Percentiles rank a stretch among this genome's conserved stretches.
phyloP scores from a whole-genome alignment of 495 filamentous ascomycete species.

The Talaromyces liani region DNA sequence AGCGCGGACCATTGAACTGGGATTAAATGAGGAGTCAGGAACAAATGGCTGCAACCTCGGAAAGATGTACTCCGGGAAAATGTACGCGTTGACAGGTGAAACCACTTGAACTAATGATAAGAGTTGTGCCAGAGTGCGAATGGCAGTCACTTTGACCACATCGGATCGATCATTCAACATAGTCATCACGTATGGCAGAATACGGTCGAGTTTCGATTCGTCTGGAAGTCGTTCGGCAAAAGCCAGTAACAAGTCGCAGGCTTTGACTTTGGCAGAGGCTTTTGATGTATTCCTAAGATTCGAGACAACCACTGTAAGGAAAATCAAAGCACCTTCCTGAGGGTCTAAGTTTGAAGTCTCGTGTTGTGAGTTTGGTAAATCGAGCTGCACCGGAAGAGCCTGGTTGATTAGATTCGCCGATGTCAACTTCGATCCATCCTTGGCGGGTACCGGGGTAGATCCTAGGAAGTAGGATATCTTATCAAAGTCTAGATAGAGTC shows the following conservation, averaged over 20 bases:
- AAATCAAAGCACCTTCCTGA: conserved; percentile 81
- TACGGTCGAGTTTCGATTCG: conserved; percentile 92
- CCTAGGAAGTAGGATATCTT: conserved; percentile 93
- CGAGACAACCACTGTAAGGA: conserved; percentile 78
- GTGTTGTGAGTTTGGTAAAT: conserved; percentile 78
- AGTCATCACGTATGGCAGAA: conserved; percentile 81
- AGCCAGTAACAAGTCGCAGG: conserved; percentile 87
- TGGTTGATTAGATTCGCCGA: conserved; percentile 26
- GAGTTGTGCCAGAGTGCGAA: conserved; percentile 80
- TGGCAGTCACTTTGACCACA: conserved; percentile 73
- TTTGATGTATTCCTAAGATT: conserved; percentile 84
- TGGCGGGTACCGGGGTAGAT: conserved; percentile 13
- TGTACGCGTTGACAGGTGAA: conserved; percentile 89
- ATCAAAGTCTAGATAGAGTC: conserved; percentile 90
- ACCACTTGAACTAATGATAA: conserved; percentile 79
- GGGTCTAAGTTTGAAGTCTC: conserved; percentile 31
- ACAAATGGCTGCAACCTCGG: conserved; percentile 71
- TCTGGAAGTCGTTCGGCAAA: conserved; percentile 90
- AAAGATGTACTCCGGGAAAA: conserved; percentile 93
- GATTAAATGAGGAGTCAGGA: conserved; percentile 41
- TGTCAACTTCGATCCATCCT: conserved; percentile 17
- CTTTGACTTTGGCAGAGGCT: conserved; percentile 77
- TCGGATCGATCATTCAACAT: conserved; percentile 75
- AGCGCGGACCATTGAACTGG: conserved; percentile 66
- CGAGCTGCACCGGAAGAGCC: conserved; percentile 71